phyloP scores from a whole-genome alignment of 2,329 filamentous ascomycete species.

The Penicillium brevicompactum region DNA sequence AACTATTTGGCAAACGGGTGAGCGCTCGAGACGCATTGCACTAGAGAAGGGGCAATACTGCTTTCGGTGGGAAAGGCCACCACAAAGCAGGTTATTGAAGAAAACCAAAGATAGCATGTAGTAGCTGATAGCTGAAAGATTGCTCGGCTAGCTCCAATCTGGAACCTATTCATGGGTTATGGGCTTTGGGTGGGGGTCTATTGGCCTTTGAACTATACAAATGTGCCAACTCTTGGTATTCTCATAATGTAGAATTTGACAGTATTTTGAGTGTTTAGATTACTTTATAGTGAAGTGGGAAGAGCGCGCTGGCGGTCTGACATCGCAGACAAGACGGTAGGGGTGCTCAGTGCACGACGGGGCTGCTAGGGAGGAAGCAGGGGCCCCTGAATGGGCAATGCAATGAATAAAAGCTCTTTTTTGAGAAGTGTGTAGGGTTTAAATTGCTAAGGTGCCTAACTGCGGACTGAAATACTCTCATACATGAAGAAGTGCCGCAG shows the following conservation, averaged over 20 bases:
- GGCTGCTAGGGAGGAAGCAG: neutral
- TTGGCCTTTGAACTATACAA: too few relatives aligned
- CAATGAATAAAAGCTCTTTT: neutral
- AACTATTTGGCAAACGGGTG: constrained; percentile 12
- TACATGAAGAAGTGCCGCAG: neutral
- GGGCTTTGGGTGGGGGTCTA: too few relatives aligned
- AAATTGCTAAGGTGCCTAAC: neutral
- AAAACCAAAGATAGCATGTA: too few relatives aligned
- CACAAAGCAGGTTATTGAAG: too few relatives aligned
- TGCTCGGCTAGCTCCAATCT: too few relatives aligned
- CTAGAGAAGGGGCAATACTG: constrained; percentile 19
- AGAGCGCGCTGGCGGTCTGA: too few relatives aligned
- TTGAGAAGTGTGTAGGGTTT: neutral
- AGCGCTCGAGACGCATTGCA: constrained; percentile 10
- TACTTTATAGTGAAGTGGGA: too few relatives aligned
- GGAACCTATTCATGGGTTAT: too few relatives aligned
- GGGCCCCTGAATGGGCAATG: neutral
- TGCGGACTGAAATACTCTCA: neutral
- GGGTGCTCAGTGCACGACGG: neutral
- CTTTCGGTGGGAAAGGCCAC: constrained; percentile 20
- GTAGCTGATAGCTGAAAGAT: too few relatives aligned
- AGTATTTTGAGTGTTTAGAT: too few relatives aligned
- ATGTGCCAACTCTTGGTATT: too few relatives aligned
- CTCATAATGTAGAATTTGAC: too few relatives aligned
- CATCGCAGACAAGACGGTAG: neutral